phyloP scores from a whole-genome alignment of 768 basidiomycete genomes.

The Crepidotus variabilis region DNA sequence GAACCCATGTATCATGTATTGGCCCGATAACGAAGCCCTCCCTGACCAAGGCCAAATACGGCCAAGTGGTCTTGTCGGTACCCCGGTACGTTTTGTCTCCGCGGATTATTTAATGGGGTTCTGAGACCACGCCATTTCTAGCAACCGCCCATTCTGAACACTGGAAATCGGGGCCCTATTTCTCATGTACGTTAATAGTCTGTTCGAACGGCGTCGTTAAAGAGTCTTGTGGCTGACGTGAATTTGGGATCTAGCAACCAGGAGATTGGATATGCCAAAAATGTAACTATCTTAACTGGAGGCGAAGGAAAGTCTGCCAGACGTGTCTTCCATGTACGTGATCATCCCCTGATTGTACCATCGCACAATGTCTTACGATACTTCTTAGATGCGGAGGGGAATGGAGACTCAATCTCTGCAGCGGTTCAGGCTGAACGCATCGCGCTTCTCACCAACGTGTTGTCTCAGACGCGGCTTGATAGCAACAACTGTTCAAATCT shows the following conservation, averaged over 20 bases:
- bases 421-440: conserved; percentile 86
- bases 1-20: conserved; percentile 78
- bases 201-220: conserved; percentile 16
- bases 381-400: conserved; percentile 73
- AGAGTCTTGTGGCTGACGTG: conserved; percentile 14
- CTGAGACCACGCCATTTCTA: conserved; percentile 22
- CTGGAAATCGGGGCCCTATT: conserved; percentile 84
- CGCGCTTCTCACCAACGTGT: conserved; percentile 70
- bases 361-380: conserved; percentile 3
- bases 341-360: conserved; percentile 6
- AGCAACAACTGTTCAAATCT: conserved; percentile 2
- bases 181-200: conserved; percentile 58
- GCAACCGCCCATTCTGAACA: conserved; percentile 87
- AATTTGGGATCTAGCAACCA: conserved; percentile 44
- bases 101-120: neutral
- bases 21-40: conserved; percentile 86
- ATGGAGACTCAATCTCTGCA: conserved; percentile 82
- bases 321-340: conserved; percentile 79
- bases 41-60: conserved; percentile 80
- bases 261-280: conserved; percentile 82
- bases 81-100: conserved; percentile 38
- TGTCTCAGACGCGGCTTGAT: conserved; percentile 49
- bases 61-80: conserved; percentile 48
- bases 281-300: conserved; percentile 88
- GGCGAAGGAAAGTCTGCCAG: conserved; percentile 85